Base-by-base conservation (phyloP, 495 filamentous ascomycete genomes). In the Aspergillus indologenus region DNA sequence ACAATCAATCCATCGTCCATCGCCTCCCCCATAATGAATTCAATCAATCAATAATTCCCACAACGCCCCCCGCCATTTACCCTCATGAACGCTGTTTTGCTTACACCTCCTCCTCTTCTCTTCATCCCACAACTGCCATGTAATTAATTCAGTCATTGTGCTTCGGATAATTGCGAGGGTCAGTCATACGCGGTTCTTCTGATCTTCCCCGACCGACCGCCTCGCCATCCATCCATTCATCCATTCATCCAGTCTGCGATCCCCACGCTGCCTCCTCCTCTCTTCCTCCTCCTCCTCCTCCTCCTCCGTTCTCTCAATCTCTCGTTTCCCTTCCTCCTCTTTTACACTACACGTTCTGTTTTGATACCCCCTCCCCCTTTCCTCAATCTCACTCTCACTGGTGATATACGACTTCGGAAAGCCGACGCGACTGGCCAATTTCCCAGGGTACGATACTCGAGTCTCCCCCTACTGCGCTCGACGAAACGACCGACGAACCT, bases 201-300 rank as follows among this genome's bases (percentile, higher is more conserved):
- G 57, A 54, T 54, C 40, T 61, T 42, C 64, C 58, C 64, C 64
- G 64, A 60, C 61, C 61, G 61, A 66, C 64, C 64, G 64, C 64
- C 64, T 63, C 64, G 61, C 56, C 60, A 55, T 57, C 24, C 23
- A 51, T 51, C 48, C 12, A 29, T 24, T 52, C 26, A 29, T 29
- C 54, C 45, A 46, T 56, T 42, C 7, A n/a, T 47, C 23, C 34
- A 40, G 5, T 40, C 34, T 40, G 34, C 40, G 45, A 54, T 61
- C 63, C 59, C 61, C 64, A 66, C 64, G 64, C 58, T 58, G 59
- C 56, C 54, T 57, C 52, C 51, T 53, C 47, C 56, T 44, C 53
- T 46, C 45, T 34, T 53, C 46, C 44, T 54, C 48, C 31, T 58
- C 58, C 53, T 44, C 42, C 48, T 26, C 52, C 40, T 22, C 11